A percentile compares a stretch with the other conserved stretches of the same genome.
phyloP scores from a whole-genome alignment of 495 filamentous ascomycete genomes.

The Astrothelium subdiscretum region DNA sequence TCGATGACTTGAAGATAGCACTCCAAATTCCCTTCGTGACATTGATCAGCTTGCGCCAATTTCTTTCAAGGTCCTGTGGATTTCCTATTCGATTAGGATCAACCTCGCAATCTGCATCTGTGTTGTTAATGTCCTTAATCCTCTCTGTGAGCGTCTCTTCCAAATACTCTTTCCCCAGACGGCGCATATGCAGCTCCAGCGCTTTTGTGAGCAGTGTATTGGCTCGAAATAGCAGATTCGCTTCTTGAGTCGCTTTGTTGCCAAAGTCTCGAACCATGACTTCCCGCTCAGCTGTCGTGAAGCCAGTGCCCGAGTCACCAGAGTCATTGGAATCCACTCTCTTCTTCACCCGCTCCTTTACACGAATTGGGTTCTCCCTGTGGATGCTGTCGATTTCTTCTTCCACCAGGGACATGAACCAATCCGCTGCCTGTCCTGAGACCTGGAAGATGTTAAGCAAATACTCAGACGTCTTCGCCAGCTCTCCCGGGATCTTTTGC shows the following conservation, averaged over 20 bases:
- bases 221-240: slow-evolving; percentile 88
- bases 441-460: slow-evolving; percentile 94
- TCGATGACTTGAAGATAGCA: slow-evolving; percentile 58
- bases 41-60: slow-evolving; percentile 69
- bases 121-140: slow-evolving; percentile 73
- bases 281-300: slow-evolving; percentile 41
- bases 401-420: slow-evolving; percentile 87
- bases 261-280: slow-evolving; percentile 53
- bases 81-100: slow-evolving; percentile 67
- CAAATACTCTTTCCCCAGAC: slow-evolving; percentile 85
- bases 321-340: slow-evolving; percentile 74
- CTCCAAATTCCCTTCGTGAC: slow-evolving; percentile 79
- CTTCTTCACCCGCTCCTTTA: slow-evolving; percentile 46
- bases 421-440: slow-evolving; percentile 74
- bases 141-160: slow-evolving; percentile 80
- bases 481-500: slow-evolving; percentile 59
- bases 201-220: slow-evolving; percentile 93
- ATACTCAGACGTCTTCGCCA: slow-evolving; percentile 71
- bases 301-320: slow-evolving; percentile 39
- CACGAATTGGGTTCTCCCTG: slow-evolving; percentile 58
- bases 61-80: slow-evolving; percentile 63
- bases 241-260: slow-evolving; percentile 54
- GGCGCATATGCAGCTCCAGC: slow-evolving; percentile 88
- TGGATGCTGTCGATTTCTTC: slow-evolving; percentile 92
- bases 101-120: slow-evolving; percentile 87